Percentiles rank a stretch among this genome's conserved stretches.
These are phyloP conservation scores for Sporothrix inflata DNA, from an alignment of 2,329 filamentous ascomycete species.

Conservation along the genomic window DNA sequence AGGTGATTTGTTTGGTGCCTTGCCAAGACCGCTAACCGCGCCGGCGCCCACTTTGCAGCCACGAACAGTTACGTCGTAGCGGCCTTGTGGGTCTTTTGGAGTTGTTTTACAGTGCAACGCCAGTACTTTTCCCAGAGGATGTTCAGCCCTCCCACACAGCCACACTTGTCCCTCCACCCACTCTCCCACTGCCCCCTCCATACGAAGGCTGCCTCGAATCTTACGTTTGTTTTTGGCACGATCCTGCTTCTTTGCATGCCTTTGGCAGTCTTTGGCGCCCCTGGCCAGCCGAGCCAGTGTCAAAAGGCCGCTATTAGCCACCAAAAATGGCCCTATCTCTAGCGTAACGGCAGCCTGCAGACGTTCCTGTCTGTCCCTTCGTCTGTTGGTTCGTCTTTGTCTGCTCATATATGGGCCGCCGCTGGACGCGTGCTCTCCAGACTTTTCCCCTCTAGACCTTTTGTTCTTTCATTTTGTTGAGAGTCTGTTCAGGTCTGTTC, in stretches of 20 bases:
- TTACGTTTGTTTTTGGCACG: slow-evolving; percentile 3
- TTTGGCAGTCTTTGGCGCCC: neutral
- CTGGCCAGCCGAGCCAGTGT: neutral
- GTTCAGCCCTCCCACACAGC: slow-evolving; percentile 18
- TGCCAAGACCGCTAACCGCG: slow-evolving; percentile 12
- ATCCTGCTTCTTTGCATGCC: neutral
- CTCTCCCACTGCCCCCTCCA: neutral
- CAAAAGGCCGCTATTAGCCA: neutral
- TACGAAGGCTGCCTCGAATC: neutral
- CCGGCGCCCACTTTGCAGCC: neutral
- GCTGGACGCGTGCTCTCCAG: neutral
- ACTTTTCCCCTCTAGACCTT: neutral
- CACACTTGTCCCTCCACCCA: slow-evolving; percentile 6
- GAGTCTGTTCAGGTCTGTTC: neutral
- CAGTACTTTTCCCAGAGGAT: neutral
- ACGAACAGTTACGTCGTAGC: neutral
- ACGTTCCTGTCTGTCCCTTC: neutral
- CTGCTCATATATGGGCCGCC: neutral
- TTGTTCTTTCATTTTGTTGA: neutral
- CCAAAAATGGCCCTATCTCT: slow-evolving; percentile 17
- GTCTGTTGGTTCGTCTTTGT: neutral
- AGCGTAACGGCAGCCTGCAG: slow-evolving; percentile 24
- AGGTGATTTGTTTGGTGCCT: neutral
- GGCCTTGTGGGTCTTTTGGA: neutral
- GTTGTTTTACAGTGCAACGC: neutral